These are phyloP conservation scores for Panicum miliaceum DNA, from an alignment of 176 grass and related monocot genomes.

Conservation along the genomic window DNA sequence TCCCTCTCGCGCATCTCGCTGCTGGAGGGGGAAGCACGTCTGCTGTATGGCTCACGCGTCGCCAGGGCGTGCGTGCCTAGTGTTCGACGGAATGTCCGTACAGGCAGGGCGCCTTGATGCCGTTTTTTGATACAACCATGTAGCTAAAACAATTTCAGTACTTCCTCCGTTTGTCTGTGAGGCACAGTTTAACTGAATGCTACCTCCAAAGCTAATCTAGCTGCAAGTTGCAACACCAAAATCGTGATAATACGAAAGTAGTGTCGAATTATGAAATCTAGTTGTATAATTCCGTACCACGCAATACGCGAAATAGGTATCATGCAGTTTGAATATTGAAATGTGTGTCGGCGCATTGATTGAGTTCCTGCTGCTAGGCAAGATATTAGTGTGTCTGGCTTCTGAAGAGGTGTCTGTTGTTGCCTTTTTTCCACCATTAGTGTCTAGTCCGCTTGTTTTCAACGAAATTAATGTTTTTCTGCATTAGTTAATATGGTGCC, in stretches of 20 bases:
- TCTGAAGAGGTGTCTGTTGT: neutral
- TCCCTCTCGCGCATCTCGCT: neutral
- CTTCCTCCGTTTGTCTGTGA: neutral
- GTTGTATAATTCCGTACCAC: neutral
- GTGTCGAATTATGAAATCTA: neutral
- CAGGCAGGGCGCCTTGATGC: neutral
- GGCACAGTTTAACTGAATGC: neutral
- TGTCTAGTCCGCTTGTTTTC: neutral
- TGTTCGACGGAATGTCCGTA: slow-evolving; percentile 45
- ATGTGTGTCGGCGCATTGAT: neutral
- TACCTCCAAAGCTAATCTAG: neutral
- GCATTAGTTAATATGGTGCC: neutral
- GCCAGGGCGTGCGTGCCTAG: neutral
- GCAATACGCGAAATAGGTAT: neutral
- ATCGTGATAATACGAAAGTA: neutral
- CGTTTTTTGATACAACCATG: neutral
- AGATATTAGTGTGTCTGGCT: neutral
- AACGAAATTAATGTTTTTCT: neutral
- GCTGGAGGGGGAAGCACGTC: neutral
- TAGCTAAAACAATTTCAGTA: neutral
- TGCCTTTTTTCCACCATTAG: neutral
- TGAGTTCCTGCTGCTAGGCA: neutral
- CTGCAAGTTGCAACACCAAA: neutral
- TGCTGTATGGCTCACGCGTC: neutral
- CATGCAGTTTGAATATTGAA: neutral